phyloP scores from a whole-genome alignment of 768 basidiomycete genomes.

The Boletus pseudopeckii region DNA sequence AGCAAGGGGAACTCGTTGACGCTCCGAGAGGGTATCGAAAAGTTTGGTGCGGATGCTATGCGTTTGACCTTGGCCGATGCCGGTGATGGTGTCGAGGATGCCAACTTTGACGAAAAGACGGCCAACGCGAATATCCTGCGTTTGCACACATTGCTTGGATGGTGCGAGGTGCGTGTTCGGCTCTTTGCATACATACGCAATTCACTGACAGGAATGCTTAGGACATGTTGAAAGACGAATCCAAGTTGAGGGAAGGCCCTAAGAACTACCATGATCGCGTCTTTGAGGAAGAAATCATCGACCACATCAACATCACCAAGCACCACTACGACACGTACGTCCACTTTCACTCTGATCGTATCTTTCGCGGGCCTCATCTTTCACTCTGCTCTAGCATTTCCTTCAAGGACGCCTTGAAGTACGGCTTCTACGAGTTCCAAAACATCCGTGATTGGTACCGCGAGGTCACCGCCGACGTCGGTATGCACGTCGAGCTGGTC shows the following conservation, averaged over 20 bases:
- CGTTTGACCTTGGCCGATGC: conserved; percentile 91
- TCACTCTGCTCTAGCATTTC: conserved; percentile 61
- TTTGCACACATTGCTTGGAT: conserved; percentile 82
- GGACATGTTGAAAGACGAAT: conserved; percentile 77
- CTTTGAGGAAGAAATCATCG: conserved; percentile 89
- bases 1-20: conserved; percentile 95
- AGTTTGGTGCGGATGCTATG: conserved; percentile 97
- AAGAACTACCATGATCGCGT: conserved; percentile 81
- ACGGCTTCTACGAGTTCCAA: conserved; percentile 94
- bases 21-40: conserved; percentile 79
- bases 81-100: conserved; percentile 96
- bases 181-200: not conserved
- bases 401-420: conserved; percentile 95
- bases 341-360: not conserved
- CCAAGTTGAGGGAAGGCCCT: conserved; percentile 69
- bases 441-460: conserved; percentile 94
- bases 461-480: conserved; percentile 80
- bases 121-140: conserved; percentile 96
- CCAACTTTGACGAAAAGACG: conserved; percentile 98
- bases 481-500: conserved; percentile 90
- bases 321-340: conserved; percentile 78
- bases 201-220: conserved; percentile 28
- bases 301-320: conserved; percentile 79
- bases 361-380: not conserved
- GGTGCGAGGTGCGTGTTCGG: conserved; percentile 77